Evolutionary conservation across 1,284 basidiomycete genomes (phyloP), one percentile per base, ranked within the genome.

Genomic region (Tylopilus sp.): DNA sequence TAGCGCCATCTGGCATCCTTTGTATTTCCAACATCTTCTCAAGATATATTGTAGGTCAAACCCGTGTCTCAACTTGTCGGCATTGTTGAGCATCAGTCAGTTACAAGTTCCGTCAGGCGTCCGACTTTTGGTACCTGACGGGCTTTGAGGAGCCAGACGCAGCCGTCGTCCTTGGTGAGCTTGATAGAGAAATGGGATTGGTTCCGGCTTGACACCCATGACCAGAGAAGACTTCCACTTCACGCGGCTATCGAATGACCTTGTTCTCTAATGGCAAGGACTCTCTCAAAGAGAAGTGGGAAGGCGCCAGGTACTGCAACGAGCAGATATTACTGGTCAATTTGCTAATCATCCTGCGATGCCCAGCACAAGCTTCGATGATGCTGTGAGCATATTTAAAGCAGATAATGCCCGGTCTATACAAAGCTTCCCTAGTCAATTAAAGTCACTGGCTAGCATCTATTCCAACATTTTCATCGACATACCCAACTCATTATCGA

Each of bases 141-240:
- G 96, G 97, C 7, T 97, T 97, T 65, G 85, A 94, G 57, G 96
- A 98, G 70, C 92, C 94, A 0, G 90, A 97, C 57, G 84, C 94
- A 14, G 94, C 92, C 1, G 76, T 98, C 25, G 78, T 98, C 31
- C 75, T 97, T 35, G 85, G 92, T 90, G 58, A 50, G 80, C 66
- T 15, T 15, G 43, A 40, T 43, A 24, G 15, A 15, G 10, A 46
- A 33, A 24, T 40, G 17, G 42, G 20, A 9, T 43, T 5, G 28
- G 14, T 5, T 26, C 41, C 37, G 24, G 26, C 28, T 39, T 44
- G 55, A 53, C 56, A 50, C 17, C 19, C 9, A 52, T 25, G 35
- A 45, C 2, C 48, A 86, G 84, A 88, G 67, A 88, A 86, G 59
- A 75, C 75, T 26, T 85, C 86, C 2, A 76, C 80, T 5, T 72